phyloP scores from a whole-genome alignment of 2,329 filamentous ascomycete species.

The Didymella exigua region DNA sequence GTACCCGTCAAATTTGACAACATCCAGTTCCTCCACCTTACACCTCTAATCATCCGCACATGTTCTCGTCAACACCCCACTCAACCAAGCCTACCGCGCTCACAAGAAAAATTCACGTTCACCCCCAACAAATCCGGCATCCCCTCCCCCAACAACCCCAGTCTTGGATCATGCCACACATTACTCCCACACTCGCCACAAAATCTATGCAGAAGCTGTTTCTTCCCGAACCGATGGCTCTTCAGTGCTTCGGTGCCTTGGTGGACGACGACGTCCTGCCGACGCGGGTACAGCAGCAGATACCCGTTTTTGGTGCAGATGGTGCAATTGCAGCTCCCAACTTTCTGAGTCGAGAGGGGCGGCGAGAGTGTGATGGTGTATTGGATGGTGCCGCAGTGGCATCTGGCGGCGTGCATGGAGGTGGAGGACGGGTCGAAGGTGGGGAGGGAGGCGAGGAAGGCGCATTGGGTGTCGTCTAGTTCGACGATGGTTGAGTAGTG shows the following conservation, averaged over 20 bases:
- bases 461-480: not conserved
- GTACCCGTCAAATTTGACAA: conserved; percentile 1
- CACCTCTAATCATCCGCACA: conserved; percentile 9
- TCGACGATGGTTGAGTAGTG: not conserved
- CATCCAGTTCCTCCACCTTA: conserved; percentile 8
- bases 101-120: conserved; percentile 1
- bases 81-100: too few species aligned
- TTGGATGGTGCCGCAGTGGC: conserved; percentile 60
- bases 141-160: conserved; percentile 1
- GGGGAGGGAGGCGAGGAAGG: conserved; percentile 8
- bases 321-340: conserved; percentile 60
- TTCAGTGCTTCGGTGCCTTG: not conserved
- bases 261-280: conserved; percentile 1
- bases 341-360: conserved; percentile 53
- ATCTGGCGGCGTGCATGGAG: conserved; percentile 44
- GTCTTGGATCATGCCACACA: conserved; percentile 7
- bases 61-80: not conserved
- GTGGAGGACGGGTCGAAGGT: conserved; percentile 1
- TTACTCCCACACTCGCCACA: conserved; percentile 11
- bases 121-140: conserved; percentile 10
- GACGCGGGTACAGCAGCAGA: conserved; percentile 51
- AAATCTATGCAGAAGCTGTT: conserved; percentile 8
- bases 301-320: conserved; percentile 59
- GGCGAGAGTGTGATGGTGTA: conserved; percentile 58
- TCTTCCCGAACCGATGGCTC: conserved; percentile 2